These are phyloP conservation scores for Colletotrichum echinochloae DNA, from an alignment of 2,329 filamentous ascomycete genomes.

Conservation along the genomic window DNA sequence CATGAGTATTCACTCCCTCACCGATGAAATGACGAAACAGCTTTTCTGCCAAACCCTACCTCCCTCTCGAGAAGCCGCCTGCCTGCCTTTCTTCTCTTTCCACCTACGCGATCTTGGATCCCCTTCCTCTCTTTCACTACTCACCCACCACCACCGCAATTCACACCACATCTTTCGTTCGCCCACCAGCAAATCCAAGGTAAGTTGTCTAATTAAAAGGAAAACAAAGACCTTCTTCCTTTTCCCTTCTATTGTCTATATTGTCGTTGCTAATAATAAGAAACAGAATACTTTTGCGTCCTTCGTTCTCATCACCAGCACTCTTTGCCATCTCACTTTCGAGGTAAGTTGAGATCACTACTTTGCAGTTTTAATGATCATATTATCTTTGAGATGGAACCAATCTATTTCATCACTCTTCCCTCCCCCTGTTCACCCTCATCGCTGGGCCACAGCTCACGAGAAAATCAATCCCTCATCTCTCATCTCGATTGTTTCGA, in stretches of 20 bases:
- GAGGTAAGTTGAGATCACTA: conserved; percentile 15
- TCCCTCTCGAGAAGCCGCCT: background rate
- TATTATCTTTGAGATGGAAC: background rate
- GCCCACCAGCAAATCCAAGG: conserved; percentile 7
- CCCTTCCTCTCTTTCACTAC: conserved; percentile 8
- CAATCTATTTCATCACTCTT: background rate
- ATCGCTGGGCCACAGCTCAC: background rate
- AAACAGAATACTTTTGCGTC: conserved; percentile 16
- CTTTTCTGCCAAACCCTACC: background rate
- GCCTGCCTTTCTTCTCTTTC: background rate
- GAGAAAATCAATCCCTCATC: background rate
- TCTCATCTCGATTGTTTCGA: background rate
- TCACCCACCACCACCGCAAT: conserved; percentile 8
- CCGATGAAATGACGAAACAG: background rate
- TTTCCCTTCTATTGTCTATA: background rate
- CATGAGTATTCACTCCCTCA: background rate
- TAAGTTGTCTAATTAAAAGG: background rate
- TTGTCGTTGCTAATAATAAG: background rate
- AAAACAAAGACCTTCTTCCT: background rate
- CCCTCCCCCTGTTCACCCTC: background rate
- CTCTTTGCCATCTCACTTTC: conserved; percentile 1
- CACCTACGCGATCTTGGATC: background rate
- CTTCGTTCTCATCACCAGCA: conserved; percentile 16
- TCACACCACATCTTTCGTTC: conserved; percentile 18
- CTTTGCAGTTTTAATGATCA: background rate